These are phyloP conservation scores for Magnolia changhungtana DNA, from an alignment of 164 flowering plant genomes.

Conservation along the genomic window DNA sequence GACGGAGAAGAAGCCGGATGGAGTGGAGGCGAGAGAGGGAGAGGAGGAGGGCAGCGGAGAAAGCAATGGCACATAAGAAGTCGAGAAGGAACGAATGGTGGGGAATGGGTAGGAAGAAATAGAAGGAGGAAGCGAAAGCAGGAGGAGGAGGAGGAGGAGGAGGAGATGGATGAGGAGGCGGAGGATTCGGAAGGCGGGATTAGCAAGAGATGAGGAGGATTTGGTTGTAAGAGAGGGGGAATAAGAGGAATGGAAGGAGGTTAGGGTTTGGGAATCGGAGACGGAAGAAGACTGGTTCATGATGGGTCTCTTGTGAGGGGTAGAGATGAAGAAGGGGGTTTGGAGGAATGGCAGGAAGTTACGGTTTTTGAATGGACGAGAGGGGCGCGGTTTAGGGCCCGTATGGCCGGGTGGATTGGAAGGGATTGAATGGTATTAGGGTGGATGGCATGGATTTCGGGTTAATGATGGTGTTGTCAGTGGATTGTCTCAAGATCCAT, in stretches of 20 bases:
- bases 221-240: not conserved
- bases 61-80: conserved; percentile 46
- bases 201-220: not conserved
- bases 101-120: conserved; percentile 46
- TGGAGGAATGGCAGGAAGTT: not conserved
- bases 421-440: no score
- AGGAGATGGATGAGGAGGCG: conserved; percentile 36
- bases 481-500: no score
- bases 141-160: conserved; percentile 23
- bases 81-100: conserved; percentile 37
- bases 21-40: conserved; percentile 56
- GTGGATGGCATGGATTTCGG: no score
- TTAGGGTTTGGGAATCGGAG: conserved; percentile 27
- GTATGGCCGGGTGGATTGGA: no score
- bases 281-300: conserved; percentile 32
- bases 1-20: conserved; percentile 36
- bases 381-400: no score
- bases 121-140: conserved; percentile 48
- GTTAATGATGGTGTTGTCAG: no score
- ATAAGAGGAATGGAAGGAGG: conserved; percentile 24
- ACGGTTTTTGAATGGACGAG: no score
- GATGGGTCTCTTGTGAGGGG: conserved; percentile 47
- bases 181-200: conserved; percentile 18
- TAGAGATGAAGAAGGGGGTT: conserved; percentile 23
- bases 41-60: conserved; percentile 42